phyloP scores from a whole-genome alignment of 768 basidiomycete species.

The Boletus rubescentipes region DNA sequence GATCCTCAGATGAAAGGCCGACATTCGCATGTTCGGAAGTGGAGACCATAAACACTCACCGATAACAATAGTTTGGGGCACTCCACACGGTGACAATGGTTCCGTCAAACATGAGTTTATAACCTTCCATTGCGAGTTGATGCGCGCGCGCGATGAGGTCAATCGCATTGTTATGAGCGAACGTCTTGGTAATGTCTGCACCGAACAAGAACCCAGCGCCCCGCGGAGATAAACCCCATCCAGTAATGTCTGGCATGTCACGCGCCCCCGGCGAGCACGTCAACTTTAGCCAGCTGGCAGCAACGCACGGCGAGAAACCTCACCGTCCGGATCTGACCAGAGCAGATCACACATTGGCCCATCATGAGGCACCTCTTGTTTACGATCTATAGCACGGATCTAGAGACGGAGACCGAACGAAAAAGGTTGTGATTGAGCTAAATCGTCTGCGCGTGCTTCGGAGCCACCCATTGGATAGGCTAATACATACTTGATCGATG shows the following conservation, averaged over 20 bases:
- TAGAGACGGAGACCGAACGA: constrained; percentile 31
- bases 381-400: constrained; percentile 94
- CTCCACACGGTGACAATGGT: constrained; percentile 98
- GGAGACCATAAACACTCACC: constrained; percentile 51
- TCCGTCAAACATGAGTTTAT: constrained; percentile 94
- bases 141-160: constrained; percentile 96
- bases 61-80: constrained; percentile 97
- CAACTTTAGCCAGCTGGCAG: constrained; percentile 13
- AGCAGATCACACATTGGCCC: constrained; percentile 98
- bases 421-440: constrained; percentile 25
- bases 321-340: constrained; percentile 99
- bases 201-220: constrained; percentile 97
- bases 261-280: constrained; percentile 20
- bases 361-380: constrained; percentile 98
- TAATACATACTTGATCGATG: constrained; percentile 77
- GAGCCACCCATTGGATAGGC: constrained; percentile 16
- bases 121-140: constrained; percentile 97
- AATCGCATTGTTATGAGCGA: constrained; percentile 88
- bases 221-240: constrained; percentile 97
- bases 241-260: constrained; percentile 65
- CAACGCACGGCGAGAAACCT: constrained; percentile 14
- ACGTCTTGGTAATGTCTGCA: constrained; percentile 84
- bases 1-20: constrained; percentile 15
- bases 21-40: constrained; percentile 14
- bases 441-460: constrained; percentile 13